Percentiles rank a stretch among this genome's conserved stretches.
Conservation (phyloP, 352 stramenopile species). For the Plasmopara muralis region DNA sequence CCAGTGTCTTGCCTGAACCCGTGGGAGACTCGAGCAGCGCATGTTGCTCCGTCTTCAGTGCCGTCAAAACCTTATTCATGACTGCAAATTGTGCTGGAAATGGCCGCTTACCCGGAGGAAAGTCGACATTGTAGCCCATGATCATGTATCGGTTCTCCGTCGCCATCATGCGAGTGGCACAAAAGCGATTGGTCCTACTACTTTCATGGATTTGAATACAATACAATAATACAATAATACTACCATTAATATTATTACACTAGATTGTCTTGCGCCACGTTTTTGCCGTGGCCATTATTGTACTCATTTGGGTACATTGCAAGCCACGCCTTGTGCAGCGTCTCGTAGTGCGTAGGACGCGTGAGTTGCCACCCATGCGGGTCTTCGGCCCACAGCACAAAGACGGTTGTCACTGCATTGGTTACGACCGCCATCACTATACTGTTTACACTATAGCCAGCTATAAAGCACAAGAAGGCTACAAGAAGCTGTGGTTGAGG, state of each 20-base stretch:
- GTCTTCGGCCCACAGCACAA: constrained; percentile 81
- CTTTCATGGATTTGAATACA: neutral
- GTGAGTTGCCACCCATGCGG: constrained; percentile 68
- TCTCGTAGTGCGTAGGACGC: constrained; percentile 60
- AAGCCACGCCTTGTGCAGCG: constrained; percentile 67
- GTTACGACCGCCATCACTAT: constrained; percentile 66
- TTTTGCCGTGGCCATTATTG: constrained; percentile 75
- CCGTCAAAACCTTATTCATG: constrained; percentile 81
- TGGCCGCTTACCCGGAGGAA: constrained; percentile 69
- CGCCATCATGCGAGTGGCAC: neutral
- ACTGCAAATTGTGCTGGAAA: constrained; percentile 82
- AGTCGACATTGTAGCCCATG: constrained; percentile 80
- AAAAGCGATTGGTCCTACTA: neutral
- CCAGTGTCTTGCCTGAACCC: constrained; percentile 79
- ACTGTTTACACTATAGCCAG: constrained; percentile 69
- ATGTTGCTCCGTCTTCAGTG: constrained; percentile 74
- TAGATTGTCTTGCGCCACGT: constrained; percentile 13
- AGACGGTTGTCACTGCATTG: constrained; percentile 74
- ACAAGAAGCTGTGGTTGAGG: constrained; percentile 58
- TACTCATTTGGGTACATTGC: constrained; percentile 81
- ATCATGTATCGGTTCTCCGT: constrained; percentile 39
- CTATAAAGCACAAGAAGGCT: constrained; percentile 62
- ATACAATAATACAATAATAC: neutral
- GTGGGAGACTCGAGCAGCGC: constrained; percentile 82
- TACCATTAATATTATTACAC: neutral